Base-by-base conservation (phyloP, 352 stramenopile genomes). In the Globisporangium polare region DNA sequence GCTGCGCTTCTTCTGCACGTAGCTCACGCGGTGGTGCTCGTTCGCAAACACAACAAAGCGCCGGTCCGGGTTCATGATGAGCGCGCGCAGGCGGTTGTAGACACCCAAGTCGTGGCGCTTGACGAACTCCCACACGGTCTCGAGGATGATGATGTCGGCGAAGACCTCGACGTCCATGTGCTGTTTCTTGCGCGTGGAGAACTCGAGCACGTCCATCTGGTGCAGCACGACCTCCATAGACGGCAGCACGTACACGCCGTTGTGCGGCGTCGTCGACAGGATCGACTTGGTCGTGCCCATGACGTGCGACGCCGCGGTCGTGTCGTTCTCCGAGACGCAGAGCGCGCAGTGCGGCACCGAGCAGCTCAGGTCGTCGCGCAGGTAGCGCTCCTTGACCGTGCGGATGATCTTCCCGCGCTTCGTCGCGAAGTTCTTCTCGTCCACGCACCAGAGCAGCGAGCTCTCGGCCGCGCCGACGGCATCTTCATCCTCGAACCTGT, bases 21-120 rank as follows among this genome's bases (percentile, higher is more conserved):
- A 96, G 22, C 84, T 89, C 20, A 83, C 75, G 46, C 81, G 75
- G 59, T 97, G 88, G 66, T 98, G 89, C 60, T 98, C 89, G 63
- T 98, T 98, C 20, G 94, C 87, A 60, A 98, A 98, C 37, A 97
- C 86, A 10, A 98, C 72, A 65, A 97, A 97, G 29, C 84, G 83
- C 22, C 91, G 75, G 53, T 92, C 80, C 1, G 68, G 63, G 61
- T 89, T 91, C 72, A 86, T 89, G 42, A 98, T 65, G 63, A 98
- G 73, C 33, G 88, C 88, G 35, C 79, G 79, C 41, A 97, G 71
- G 43, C 90, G 80, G 67, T 95, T 94, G 78, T 95, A 98, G 41
- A 96, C 78, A 26, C 77, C 79, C 9, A 97, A 65, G 57, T 98
- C 95, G 52, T 94, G 81, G 55, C 89, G 75, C 51, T 93, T 90